Evolutionary conservation across 2,329 filamentous ascomycete species (phyloP).

Genomic region (Alternaria burnsii): DNA sequence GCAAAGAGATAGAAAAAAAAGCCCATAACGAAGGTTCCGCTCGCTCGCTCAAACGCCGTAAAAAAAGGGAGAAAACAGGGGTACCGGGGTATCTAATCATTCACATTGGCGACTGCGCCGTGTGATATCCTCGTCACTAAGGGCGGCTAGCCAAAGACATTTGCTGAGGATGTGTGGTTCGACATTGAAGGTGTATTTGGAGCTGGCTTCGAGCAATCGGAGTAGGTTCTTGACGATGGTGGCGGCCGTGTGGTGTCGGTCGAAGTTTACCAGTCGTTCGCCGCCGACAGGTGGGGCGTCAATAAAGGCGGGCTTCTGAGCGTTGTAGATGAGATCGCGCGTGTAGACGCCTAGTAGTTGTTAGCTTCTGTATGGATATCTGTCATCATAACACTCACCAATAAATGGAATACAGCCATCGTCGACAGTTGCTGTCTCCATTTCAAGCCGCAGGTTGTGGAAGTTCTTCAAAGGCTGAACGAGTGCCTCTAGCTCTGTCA

Average conservation of each 20-base stretch:
- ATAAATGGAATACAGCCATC: slow-evolving; percentile 85
- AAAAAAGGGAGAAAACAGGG: slow-evolving; percentile 8
- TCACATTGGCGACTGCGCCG: slow-evolving; percentile 43
- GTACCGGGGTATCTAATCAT: slow-evolving; percentile 26
- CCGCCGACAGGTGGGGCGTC: slow-evolving; percentile 66
- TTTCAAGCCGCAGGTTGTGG: slow-evolving; percentile 77
- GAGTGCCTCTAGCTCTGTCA: slow-evolving; percentile 74
- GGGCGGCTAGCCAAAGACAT: slow-evolving; percentile 84
- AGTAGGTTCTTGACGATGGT: slow-evolving; percentile 81
- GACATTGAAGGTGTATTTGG: slow-evolving; percentile 75
- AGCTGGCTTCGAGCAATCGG: slow-evolving; percentile 79
- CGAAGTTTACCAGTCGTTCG: slow-evolving; percentile 81
- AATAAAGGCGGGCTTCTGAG: slow-evolving; percentile 79
- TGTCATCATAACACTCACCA: slow-evolving; percentile 59
- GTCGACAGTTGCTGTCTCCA: slow-evolving; percentile 73
- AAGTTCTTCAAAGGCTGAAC: slow-evolving; percentile 83
- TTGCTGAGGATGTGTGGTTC: slow-evolving; percentile 80
- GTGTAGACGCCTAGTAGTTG: slow-evolving; percentile 69
- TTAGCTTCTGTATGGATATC: slow-evolving; percentile 17
- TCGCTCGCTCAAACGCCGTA: slow-evolving; percentile 23
- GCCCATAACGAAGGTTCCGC: slow-evolving; percentile 6
- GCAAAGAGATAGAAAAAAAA: slow-evolving; percentile 27
- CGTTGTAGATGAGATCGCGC: slow-evolving; percentile 83
- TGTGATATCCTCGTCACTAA: slow-evolving; percentile 77
- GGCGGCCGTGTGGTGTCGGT: slow-evolving; percentile 78